Percentiles rank a stretch among this genome's conserved stretches.
These are phyloP conservation scores for Apiotrichum porosum DNA, from an alignment of 1,284 basidiomycete genomes.

Conservation along the genomic window DNA sequence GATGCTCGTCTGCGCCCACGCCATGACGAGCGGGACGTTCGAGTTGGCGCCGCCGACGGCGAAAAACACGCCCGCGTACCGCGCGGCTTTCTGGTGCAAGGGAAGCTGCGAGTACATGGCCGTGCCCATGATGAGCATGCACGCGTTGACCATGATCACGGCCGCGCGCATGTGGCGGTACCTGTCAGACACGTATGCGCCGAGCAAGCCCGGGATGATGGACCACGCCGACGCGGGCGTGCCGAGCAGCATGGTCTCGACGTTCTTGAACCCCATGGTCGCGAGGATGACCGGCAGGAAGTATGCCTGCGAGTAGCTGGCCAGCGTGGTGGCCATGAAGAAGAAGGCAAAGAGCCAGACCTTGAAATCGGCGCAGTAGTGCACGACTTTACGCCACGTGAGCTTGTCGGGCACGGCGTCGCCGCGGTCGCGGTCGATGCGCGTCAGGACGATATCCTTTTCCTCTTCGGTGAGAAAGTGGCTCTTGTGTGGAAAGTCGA, in stretches of 20 bases:
- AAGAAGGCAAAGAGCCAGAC: conserved; percentile 50
- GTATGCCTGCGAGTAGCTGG: conserved; percentile 28
- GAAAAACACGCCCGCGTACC: conserved; percentile 22
- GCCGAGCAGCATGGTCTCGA: conserved; percentile 40
- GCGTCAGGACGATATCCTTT: conserved; percentile 4
- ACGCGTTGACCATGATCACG: conserved; percentile 11
- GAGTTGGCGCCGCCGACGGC: conserved; percentile 34
- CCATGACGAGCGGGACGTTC: conserved; percentile 37
- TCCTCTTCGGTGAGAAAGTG: conserved; percentile 10
- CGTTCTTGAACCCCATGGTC: conserved; percentile 43
- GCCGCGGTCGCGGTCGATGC: conserved; percentile 20
- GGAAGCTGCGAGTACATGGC: conserved; percentile 17
- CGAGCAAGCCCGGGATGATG: conserved; percentile 39
- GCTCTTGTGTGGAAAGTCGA: conserved; percentile 14
- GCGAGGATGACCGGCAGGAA: conserved; percentile 50
- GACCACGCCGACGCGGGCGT: conserved; percentile 49
- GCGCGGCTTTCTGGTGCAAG: conserved; percentile 3
- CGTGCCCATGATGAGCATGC: conserved; percentile 10
- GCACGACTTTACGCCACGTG: conserved; percentile 36
- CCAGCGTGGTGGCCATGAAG: conserved; percentile 33
- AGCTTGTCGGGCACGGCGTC: conserved; percentile 48
- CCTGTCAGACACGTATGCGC: conserved; percentile 38
- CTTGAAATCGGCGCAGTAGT: conserved; percentile 47
- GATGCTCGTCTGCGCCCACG: conserved; percentile 48
- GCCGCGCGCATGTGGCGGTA: conserved; percentile 3